phyloP scores from a whole-genome alignment of 164 flowering plant species.

The Hamamelis virginiana region DNA sequence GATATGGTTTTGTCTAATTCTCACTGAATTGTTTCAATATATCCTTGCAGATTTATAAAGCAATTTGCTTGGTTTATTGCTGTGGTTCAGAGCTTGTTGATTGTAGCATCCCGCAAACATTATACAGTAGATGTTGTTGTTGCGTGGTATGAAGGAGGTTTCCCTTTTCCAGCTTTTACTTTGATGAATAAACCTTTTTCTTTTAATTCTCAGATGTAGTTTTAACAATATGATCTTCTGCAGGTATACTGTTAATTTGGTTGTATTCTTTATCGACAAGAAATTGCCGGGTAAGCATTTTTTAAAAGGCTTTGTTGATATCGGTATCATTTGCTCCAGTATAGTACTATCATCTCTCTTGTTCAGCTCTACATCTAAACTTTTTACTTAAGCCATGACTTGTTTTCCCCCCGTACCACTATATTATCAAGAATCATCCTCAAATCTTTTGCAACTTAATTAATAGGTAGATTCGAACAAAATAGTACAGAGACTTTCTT shows the following conservation, averaged over 20 bases:
- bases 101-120: constrained; percentile 92
- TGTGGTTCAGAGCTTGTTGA: constrained; percentile 72
- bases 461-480: too few species aligned
- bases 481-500: too few species aligned
- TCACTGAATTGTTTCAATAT: background rate
- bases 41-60: constrained; percentile 58
- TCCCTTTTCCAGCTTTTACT: constrained; percentile 6
- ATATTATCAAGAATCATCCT: too few species aligned
- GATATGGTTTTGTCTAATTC: background rate
- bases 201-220: background rate
- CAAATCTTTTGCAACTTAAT: too few species aligned
- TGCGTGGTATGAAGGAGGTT: constrained; percentile 31
- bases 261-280: constrained; percentile 81
- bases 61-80: constrained; percentile 79
- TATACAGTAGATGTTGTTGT: constrained; percentile 56
- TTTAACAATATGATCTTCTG: constrained; percentile 12
- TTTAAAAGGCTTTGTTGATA: constrained; percentile 38
- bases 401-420: background rate
- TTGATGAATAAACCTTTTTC: background rate
- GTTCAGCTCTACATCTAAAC: background rate
- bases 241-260: constrained; percentile 95
- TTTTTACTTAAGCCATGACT: background rate
- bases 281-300: constrained; percentile 64
- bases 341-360: background rate
- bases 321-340: background rate